A percentile compares a stretch with the other conserved stretches of the same genome.
phyloP scores from a whole-genome alignment of 768 basidiomycete genomes.

The Strobilomyces dryophilus region DNA sequence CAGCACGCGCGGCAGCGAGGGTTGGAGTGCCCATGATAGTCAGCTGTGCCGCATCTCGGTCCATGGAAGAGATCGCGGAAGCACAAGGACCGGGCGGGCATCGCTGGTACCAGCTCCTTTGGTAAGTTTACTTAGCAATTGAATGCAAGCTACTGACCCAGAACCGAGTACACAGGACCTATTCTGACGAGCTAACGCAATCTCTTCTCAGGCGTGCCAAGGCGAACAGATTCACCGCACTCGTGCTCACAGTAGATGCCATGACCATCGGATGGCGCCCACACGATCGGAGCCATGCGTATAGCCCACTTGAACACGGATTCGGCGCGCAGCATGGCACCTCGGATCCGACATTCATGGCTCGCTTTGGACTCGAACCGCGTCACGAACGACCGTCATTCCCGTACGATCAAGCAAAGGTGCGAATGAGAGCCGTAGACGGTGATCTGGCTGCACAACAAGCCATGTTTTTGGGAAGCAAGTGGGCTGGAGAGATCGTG shows the following conservation, averaged over 20 bases:
- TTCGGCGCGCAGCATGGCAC: slow-evolving; percentile 38
- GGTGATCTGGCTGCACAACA: slow-evolving; percentile 32
- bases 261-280: slow-evolving; percentile 43
- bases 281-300: slow-evolving; percentile 37
- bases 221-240: slow-evolving; percentile 36
- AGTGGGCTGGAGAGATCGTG: slow-evolving; percentile 36
- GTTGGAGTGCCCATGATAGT: slow-evolving; percentile 40
- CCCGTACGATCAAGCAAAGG: slow-evolving; percentile 32
- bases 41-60: slow-evolving; percentile 34
- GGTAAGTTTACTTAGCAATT: neutral
- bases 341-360: slow-evolving; percentile 49
- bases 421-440: slow-evolving; percentile 19
- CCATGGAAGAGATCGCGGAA: slow-evolving; percentile 47
- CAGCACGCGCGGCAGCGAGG: slow-evolving; percentile 40
- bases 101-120: slow-evolving; percentile 50
- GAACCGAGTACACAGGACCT: slow-evolving; percentile 29
- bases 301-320: slow-evolving; percentile 35
- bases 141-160: neutral
- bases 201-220: slow-evolving; percentile 43
- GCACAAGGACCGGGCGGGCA: slow-evolving; percentile 39
- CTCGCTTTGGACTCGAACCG: slow-evolving; percentile 25
- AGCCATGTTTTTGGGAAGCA: slow-evolving; percentile 30
- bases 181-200: slow-evolving; percentile 33
- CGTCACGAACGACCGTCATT: slow-evolving; percentile 30
- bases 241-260: slow-evolving; percentile 45